These are phyloP conservation scores for Pythium utonaiense DNA, from an alignment of 352 stramenopile genomes.

Conservation along the genomic window DNA sequence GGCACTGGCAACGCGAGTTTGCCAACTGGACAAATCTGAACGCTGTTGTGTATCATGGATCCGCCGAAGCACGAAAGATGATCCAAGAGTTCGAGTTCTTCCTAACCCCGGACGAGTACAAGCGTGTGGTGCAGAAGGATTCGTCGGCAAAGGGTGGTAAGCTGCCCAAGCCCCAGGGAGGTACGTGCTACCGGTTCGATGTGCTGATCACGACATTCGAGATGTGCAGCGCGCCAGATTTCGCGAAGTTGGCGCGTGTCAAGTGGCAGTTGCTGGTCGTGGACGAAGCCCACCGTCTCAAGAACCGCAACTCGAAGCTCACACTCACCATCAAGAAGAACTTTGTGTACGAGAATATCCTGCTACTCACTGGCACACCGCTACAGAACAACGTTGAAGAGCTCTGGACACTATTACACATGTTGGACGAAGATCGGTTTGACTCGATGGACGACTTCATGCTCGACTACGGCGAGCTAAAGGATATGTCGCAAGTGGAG, in stretches of 20 bases:
- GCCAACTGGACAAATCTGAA: constrained; percentile 97
- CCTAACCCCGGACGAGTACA: constrained; percentile 46
- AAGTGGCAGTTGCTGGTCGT: constrained; percentile 97
- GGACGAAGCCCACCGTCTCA: constrained; percentile 99
- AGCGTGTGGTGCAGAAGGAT: neutral
- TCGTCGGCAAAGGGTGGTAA: constrained; percentile 21
- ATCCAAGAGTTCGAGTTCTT: constrained; percentile 97
- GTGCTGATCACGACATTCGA: constrained; percentile 99
- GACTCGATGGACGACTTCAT: constrained; percentile 92
- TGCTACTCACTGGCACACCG: constrained; percentile 90
- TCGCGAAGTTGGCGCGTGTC: constrained; percentile 90
- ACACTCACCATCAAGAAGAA: constrained; percentile 75
- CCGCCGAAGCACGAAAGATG: constrained; percentile 76
- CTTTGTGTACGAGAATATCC: constrained; percentile 76
- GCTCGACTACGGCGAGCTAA: constrained; percentile 93
- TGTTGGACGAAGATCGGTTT: constrained; percentile 95
- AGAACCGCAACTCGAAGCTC: constrained; percentile 98
- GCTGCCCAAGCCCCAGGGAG: constrained; percentile 33
- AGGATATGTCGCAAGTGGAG: constrained; percentile 81
- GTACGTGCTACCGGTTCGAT: constrained; percentile 93
- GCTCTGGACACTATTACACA: constrained; percentile 98
- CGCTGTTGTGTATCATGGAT: constrained; percentile 98
- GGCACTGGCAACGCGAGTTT: constrained; percentile 97
- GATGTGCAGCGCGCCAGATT: constrained; percentile 93
- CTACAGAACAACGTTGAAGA: constrained; percentile 90